Evolutionary conservation across 306 rosid genomes (phyloP).

Genomic region (Medicago lupulina): DNA sequence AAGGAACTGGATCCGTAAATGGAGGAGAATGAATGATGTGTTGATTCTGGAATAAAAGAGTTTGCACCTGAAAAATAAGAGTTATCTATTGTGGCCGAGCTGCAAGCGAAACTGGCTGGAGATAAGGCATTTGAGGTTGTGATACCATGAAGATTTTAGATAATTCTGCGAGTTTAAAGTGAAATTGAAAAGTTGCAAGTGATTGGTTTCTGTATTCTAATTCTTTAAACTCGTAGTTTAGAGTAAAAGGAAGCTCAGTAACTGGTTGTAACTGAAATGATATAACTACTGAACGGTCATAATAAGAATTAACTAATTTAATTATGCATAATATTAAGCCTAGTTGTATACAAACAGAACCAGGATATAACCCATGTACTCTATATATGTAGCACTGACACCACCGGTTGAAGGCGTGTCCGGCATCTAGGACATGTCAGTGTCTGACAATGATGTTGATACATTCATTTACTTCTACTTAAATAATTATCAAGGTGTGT

Average conservation of each 20-base stretch:
- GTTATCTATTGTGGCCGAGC: neutral
- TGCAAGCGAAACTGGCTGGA: neutral
- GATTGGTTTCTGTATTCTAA: neutral
- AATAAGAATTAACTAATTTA: neutral
- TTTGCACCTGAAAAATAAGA: neutral
- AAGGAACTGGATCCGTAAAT: neutral
- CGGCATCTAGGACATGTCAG: too few relatives aligned
- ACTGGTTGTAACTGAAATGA: neutral
- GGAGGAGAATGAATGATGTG: neutral
- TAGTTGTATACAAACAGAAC: neutral
- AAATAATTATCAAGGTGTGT: too few relatives aligned
- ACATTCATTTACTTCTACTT: too few relatives aligned
- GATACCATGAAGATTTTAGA: neutral
- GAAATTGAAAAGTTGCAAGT: neutral
- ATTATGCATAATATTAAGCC: neutral
- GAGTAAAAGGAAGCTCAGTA: neutral
- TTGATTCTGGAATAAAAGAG: neutral
- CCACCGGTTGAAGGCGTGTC: too few relatives aligned
- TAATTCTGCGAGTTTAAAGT: neutral
- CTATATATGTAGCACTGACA: too few relatives aligned
- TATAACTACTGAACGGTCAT: neutral
- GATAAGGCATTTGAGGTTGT: neutral
- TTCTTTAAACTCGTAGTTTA: neutral
- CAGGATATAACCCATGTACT: too few relatives aligned
- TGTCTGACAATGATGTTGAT: too few relatives aligned